Conservation (phyloP, 1,284 basidiomycete genomes). For the Ganoderma resinaceum region DNA sequence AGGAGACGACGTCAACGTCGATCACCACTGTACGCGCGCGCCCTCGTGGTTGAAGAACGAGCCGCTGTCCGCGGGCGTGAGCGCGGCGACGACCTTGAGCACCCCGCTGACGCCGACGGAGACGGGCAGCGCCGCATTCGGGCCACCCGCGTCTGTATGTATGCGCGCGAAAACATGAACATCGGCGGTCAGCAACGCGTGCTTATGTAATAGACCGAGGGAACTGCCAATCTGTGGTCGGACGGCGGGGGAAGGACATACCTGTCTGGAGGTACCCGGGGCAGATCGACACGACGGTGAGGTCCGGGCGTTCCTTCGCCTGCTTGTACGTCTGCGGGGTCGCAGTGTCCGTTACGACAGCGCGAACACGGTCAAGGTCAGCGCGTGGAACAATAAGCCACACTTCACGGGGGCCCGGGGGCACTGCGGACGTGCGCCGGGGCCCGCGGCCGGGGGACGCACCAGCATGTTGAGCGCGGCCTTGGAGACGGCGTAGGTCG, state of each 20-base stretch:
- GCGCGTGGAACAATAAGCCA: not conserved
- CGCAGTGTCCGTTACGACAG: too few relatives aligned
- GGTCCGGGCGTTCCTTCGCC: conserved; percentile 5
- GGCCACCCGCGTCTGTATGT: conserved; percentile 8
- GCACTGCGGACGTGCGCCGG: too few relatives aligned
- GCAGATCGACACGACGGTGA: conserved; percentile 4
- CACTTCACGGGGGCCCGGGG: too few relatives aligned
- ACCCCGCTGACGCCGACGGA: conserved; percentile 9
- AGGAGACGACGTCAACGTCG: too few relatives aligned
- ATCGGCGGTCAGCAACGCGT: too few relatives aligned
- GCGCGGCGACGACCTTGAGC: conserved; percentile 5
- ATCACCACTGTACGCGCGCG: conserved; percentile 7
- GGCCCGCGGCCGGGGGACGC: too few relatives aligned
- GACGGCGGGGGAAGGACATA: too few relatives aligned
- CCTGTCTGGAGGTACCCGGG: conserved; percentile 7
- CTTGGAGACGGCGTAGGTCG: conserved; percentile 40
- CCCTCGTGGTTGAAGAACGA: conserved; percentile 12
- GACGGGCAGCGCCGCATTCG: not conserved
- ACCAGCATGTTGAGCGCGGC: conserved; percentile 41
- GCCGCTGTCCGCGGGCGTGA: conserved; percentile 10
- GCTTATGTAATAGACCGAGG: too few relatives aligned
- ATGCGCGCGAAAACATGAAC: not conserved
- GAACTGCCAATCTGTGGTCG: too few relatives aligned
- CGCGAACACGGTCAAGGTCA: too few relatives aligned
- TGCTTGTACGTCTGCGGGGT: conserved; percentile 40